phyloP scores from a whole-genome alignment of 1,284 basidiomycete genomes.

The Takashimella koratensis region DNA sequence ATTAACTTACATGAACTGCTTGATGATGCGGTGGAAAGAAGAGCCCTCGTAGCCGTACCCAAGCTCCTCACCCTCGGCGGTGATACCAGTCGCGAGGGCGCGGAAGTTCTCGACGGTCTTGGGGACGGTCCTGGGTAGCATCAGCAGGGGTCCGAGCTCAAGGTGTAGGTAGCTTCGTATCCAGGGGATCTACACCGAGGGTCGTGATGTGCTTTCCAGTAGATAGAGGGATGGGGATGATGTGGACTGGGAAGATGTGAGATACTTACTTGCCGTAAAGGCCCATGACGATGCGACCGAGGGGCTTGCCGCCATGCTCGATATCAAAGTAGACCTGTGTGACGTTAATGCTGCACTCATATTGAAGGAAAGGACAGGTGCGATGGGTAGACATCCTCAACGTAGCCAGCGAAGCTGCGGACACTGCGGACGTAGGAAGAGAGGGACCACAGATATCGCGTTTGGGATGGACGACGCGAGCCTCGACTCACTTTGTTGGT shows the following conservation, averaged over 20 bases:
- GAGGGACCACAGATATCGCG: too few relatives aligned
- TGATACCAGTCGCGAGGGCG: constrained; percentile 66
- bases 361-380: too few relatives aligned
- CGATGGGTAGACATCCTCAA: too few relatives aligned
- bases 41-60: constrained; percentile 69
- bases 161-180: too few relatives aligned
- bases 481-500: constrained; percentile 61
- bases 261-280: constrained; percentile 73
- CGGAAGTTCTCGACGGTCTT: constrained; percentile 69
- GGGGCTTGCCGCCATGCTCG: constrained; percentile 73
- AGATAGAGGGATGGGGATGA: too few relatives aligned
- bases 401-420: not conserved
- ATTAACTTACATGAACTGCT: constrained; percentile 59
- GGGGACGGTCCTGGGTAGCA: constrained; percentile 65
- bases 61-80: constrained; percentile 70
- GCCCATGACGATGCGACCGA: constrained; percentile 79
- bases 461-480: not conserved
- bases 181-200: too few relatives aligned
- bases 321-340: constrained; percentile 85
- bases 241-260: too few relatives aligned
- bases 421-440: not conserved
- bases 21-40: constrained; percentile 67
- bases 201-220: too few relatives aligned
- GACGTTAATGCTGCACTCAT: not conserved
- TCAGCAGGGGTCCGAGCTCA: too few relatives aligned